Conservation (phyloP, 139 green algal genomes). For the Astrephomene gubernaculifera region DNA sequence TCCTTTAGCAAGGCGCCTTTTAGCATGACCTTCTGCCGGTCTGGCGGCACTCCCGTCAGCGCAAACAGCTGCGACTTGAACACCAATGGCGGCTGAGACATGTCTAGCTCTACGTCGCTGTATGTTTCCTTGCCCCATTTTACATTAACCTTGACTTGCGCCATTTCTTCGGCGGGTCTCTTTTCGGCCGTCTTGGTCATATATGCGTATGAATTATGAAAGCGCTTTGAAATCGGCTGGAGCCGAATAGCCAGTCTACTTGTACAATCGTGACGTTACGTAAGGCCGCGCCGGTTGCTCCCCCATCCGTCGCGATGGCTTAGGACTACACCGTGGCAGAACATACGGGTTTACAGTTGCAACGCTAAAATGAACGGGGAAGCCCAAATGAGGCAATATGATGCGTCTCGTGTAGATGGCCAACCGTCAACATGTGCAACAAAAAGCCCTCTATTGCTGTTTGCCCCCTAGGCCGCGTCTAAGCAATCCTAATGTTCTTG, state of each 20-base stretch:
- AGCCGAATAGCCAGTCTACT: no score
- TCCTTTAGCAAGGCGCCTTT: constrained; percentile 96
- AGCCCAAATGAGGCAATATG: no score
- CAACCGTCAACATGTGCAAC: no score
- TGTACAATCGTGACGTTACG: not conserved
- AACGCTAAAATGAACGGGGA: no score
- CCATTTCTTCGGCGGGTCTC: constrained; percentile 37
- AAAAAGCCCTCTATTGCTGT: no score
- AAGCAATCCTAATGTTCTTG: no score
- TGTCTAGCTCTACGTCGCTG: constrained; percentile 91
- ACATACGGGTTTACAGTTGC: no score
- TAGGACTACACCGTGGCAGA: no score
- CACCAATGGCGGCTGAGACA: constrained; percentile 73
- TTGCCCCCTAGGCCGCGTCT: no score
- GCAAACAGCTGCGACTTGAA: constrained; percentile 98
- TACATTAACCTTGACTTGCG: constrained; percentile 80
- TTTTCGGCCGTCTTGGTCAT: constrained; percentile 23
- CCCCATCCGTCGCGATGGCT: no score
- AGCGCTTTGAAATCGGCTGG: not conserved
- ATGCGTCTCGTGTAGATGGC: no score
- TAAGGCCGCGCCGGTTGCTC: not conserved
- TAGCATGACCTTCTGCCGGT: constrained; percentile 98
- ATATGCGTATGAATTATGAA: not conserved
- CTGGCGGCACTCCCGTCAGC: constrained; percentile 92
- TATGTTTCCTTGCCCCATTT: constrained; percentile 96